A percentile compares a stretch with the other conserved stretches of the same genome.
These are phyloP conservation scores for Xylariaceae sp. DNA, from an alignment of 2,329 filamentous ascomycete genomes.

Conservation along the genomic window DNA sequence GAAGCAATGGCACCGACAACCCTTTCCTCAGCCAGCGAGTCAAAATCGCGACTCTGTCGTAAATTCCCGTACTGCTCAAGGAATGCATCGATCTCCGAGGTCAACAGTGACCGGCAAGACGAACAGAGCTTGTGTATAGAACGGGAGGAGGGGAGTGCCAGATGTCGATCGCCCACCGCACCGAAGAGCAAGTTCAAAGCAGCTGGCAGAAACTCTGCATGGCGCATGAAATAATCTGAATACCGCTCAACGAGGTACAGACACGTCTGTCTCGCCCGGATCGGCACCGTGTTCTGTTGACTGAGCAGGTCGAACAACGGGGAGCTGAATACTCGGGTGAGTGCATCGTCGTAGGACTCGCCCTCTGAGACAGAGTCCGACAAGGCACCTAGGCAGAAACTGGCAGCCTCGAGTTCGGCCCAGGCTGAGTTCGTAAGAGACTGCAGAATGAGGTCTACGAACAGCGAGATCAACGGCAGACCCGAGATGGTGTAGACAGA, in stretches of 20 bases:
- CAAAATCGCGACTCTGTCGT: constrained; percentile 49
- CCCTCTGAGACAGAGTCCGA: constrained; percentile 58
- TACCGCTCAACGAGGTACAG: constrained; percentile 65
- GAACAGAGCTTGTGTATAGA: constrained; percentile 69
- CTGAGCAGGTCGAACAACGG: constrained; percentile 48
- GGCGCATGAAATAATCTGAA: constrained; percentile 67
- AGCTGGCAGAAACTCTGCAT: constrained; percentile 58
- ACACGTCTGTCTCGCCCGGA: constrained; percentile 59
- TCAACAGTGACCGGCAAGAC: constrained; percentile 63
- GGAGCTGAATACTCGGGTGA: constrained; percentile 55
- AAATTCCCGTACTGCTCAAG: constrained; percentile 64
- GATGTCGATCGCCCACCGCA: constrained; percentile 52
- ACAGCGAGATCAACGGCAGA: constrained; percentile 46
- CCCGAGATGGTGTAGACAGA: constrained; percentile 59
- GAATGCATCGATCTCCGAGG: constrained; percentile 59
- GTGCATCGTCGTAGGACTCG: constrained; percentile 47
- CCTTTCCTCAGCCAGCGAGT: constrained; percentile 63
- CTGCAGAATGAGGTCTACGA: constrained; percentile 47
- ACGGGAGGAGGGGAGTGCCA: constrained; percentile 63
- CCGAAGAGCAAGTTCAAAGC: constrained; percentile 69
- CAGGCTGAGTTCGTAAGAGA: constrained; percentile 43
- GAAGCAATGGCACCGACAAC: constrained; percentile 67
- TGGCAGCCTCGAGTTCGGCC: constrained; percentile 52
- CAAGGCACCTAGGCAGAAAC: constrained; percentile 58
- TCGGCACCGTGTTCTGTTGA: constrained; percentile 46